These are phyloP conservation scores for Lagenidium sp. DNA, from an alignment of 352 stramenopile species.

Conservation along the genomic window DNA sequence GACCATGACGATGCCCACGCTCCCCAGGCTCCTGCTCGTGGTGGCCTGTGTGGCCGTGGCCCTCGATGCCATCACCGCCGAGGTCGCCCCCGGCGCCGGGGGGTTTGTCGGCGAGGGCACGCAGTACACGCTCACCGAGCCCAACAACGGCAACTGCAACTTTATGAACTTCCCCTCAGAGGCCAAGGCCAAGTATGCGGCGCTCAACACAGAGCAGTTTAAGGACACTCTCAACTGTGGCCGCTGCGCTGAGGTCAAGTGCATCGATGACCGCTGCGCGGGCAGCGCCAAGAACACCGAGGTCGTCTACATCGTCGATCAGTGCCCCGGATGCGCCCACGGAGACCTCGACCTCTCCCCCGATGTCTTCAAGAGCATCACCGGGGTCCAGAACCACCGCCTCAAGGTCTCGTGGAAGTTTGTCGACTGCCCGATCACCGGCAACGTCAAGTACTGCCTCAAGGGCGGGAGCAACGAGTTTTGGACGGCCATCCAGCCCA, in stretches of 20 bases:
- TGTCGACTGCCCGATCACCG: constrained; percentile 25
- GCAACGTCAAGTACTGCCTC: constrained; percentile 35
- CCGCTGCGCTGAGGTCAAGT: constrained; percentile 19
- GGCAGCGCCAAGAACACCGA: constrained; percentile 13
- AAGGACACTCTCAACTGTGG: constrained; percentile 39
- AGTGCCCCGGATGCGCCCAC: constrained; percentile 38
- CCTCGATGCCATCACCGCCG: not conserved
- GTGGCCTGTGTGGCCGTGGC: not conserved
- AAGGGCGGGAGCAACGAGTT: constrained; percentile 51
- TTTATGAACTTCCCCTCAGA: constrained; percentile 44
- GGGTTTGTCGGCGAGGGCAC: constrained; percentile 16
- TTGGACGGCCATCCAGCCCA: constrained; percentile 54
- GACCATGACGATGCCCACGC: not conserved
- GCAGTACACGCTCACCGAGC: constrained; percentile 16
- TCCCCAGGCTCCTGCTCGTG: constrained; percentile 8
- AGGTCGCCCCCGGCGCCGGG: not conserved
- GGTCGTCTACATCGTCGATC: constrained; percentile 59
- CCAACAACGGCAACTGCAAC: constrained; percentile 33
- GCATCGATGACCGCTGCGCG: constrained; percentile 21
- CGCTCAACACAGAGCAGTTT: constrained; percentile 58
- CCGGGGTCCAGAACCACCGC: constrained; percentile 16
- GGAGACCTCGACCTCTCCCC: constrained; percentile 52
- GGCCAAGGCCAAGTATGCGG: constrained; percentile 44
- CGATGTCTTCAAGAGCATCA: constrained; percentile 26
- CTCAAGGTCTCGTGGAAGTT: constrained; percentile 34